Evolutionary conservation across 2,329 filamentous ascomycete species (phyloP).

Genomic region (Raffaelea deltoideospora): DNA sequence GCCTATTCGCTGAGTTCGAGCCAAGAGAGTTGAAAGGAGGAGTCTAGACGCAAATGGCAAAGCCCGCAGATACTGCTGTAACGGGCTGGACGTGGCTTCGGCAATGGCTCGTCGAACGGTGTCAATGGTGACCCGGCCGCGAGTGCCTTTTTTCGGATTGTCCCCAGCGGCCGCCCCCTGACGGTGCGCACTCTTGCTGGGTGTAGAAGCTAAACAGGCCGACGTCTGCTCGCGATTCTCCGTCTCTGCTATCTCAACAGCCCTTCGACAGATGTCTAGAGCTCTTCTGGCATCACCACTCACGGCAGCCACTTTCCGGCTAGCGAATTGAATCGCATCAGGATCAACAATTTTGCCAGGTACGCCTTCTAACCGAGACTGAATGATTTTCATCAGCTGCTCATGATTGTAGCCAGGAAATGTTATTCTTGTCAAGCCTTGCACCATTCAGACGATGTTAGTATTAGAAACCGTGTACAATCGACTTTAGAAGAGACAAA

Average conservation of each 20-base stretch:
- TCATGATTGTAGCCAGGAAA: conserved; percentile 96
- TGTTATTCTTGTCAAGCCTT: conserved; percentile 76
- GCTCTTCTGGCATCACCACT: conserved; percentile 86
- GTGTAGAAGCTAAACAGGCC: no score
- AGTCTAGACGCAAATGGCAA: conserved; percentile 74
- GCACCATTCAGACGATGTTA: no score
- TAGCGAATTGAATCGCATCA: conserved; percentile 91
- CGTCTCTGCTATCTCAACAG: conserved; percentile 85
- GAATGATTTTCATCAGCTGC: conserved; percentile 93
- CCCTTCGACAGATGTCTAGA: conserved; percentile 85
- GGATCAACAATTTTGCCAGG: conserved; percentile 79
- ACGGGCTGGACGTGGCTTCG: conserved; percentile 82
- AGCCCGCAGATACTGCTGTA: conserved; percentile 75
- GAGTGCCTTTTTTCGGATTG: no score
- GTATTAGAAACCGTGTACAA: not conserved
- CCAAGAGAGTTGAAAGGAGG: conserved; percentile 67
- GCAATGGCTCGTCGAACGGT: conserved; percentile 91
- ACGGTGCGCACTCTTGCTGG: no score
- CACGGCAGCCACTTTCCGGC: conserved; percentile 90
- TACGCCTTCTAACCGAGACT: conserved; percentile 80
- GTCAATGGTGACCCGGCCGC: conserved; percentile 66
- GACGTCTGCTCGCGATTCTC: conserved; percentile 26
- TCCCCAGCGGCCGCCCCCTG: no score
- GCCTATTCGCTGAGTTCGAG: conserved; percentile 67
- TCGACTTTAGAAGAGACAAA: not conserved